Evolutionary conservation across 2,329 filamentous ascomycete species (phyloP), one percentile per base, ranked within the genome.

Genomic region (Orbilia javanica): DNA sequence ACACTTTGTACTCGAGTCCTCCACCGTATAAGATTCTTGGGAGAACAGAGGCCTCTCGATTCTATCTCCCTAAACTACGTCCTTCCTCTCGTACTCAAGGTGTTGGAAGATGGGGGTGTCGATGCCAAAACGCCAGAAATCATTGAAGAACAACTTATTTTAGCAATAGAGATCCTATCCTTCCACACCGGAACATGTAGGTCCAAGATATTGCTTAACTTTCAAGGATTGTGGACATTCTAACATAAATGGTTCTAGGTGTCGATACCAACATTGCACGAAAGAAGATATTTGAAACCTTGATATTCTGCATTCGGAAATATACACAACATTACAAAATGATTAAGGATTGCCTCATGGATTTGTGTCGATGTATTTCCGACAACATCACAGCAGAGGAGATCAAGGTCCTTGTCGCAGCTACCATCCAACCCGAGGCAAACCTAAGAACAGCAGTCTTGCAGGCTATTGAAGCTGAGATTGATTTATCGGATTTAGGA

Each of bases 281-380:
- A 7, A 87, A 89, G 64, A 89, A 94, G 74, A 87, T 97, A 42
- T 84, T 98, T 3, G 86, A 88, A 1, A 87, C 88, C 2, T 86
- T 99, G 42, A 90, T 97, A 71, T 87, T 87, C 52, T 91, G 94
- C 0, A 96, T 99, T 92, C 93, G 96, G 83, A 88, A 86, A 77
- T 97, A 97, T 83, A 91, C 90, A 52, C 94, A 97, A 82, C 96
- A 99, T 84, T 97, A 97, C 86, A 97, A 97, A 84, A 87, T 94
- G 73, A 90, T 97, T 85, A 97, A 95, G 84, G 96, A 99, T 84
- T 97, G 93, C 82, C 89, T 99, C 79, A 88, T 92, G 67, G 93
- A 98, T 83, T 88, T 96, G 80, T 93, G 93, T 82, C 90, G 94
- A 76, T 94, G 91, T 80, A 88, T 98, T 64, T 92, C 95, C 2